Percentiles rank a stretch among this genome's conserved stretches.
These are phyloP conservation scores for Sclerotinia trifoliorum DNA, from an alignment of 2,329 filamentous ascomycete genomes.

Conservation along the genomic window DNA sequence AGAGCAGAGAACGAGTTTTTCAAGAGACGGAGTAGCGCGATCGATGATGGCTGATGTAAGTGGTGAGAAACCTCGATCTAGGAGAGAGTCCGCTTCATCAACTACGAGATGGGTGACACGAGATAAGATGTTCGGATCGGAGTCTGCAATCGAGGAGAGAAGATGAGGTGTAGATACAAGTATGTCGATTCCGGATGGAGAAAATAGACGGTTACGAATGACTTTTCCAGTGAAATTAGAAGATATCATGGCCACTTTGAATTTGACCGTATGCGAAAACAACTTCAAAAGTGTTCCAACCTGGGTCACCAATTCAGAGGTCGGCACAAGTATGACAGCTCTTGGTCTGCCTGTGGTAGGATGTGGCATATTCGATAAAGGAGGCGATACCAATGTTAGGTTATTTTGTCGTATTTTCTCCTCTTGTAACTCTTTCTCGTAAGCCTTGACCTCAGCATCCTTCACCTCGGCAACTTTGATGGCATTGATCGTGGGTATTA, in stretches of 20 bases:
- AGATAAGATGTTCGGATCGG: constrained; percentile 89
- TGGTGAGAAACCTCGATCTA: constrained; percentile 88
- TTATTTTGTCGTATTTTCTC: constrained; percentile 56
- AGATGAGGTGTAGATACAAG: constrained; percentile 87
- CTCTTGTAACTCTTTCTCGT: constrained; percentile 57
- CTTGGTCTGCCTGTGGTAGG: constrained; percentile 75
- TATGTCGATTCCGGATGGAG: constrained; percentile 76
- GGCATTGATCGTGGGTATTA: constrained; percentile 80
- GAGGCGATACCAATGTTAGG: constrained; percentile 59
- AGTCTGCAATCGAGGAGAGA: constrained; percentile 80
- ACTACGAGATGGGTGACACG: constrained; percentile 84
- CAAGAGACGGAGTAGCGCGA: constrained; percentile 73
- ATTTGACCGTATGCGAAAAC: constrained; percentile 82
- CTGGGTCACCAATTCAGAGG: constrained; percentile 86
- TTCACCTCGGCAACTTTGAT: constrained; percentile 72
- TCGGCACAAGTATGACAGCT: constrained; percentile 84
- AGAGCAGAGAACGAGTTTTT: constrained; percentile 88
- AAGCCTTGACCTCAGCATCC: constrained; percentile 58
- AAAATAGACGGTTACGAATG: constrained; percentile 83
- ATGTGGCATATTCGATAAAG: constrained; percentile 62
- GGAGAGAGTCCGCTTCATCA: constrained; percentile 93
- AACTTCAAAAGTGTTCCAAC: constrained; percentile 78
- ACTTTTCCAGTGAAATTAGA: constrained; percentile 72
- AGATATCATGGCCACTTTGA: constrained; percentile 79
- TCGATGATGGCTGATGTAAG: constrained; percentile 82